Evolutionary conservation across 176 grass and related monocot genomes (phyloP).

Genomic region (Cymbopogon citratus): DNA sequence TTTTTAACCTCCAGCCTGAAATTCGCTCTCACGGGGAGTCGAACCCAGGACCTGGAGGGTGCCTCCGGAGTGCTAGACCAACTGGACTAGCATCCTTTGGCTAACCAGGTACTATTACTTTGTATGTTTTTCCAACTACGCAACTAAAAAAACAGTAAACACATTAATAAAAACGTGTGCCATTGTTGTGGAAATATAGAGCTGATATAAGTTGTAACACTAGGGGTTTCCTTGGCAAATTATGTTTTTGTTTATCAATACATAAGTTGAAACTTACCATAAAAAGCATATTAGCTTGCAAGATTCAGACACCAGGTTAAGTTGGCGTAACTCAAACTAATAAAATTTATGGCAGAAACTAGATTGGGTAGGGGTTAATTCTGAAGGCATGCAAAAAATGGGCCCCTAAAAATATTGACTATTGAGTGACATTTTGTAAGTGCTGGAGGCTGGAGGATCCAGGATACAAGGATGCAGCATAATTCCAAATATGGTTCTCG

Average conservation of each 20-base stretch:
- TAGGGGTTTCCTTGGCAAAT: neutral
- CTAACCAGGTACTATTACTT: too few species aligned
- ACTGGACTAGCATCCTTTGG: too few species aligned
- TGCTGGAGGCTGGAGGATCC: neutral
- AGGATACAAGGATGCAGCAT: slow-evolving; percentile 27
- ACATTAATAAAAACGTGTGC: neutral
- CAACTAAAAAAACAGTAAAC: neutral
- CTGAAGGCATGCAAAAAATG: neutral
- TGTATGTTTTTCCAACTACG: neutral
- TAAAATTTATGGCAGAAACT: neutral
- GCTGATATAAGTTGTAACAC: neutral
- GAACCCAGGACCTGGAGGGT: too few species aligned
- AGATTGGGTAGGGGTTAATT: neutral
- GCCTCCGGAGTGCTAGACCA: too few species aligned
- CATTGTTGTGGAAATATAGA: neutral
- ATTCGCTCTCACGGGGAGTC: too few species aligned
- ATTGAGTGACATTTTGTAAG: slow-evolving; percentile 1
- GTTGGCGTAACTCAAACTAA: neutral
- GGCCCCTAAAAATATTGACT: neutral
- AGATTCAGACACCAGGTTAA: neutral
- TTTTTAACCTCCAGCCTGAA: too few species aligned
- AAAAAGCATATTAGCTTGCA: neutral
- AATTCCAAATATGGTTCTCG: slow-evolving; percentile 71
- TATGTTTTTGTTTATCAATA: neutral
- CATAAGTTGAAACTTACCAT: slow-evolving; percentile 2